Base-by-base conservation (phyloP, 345 rosid genomes). In the Brassica cretica region DNA sequence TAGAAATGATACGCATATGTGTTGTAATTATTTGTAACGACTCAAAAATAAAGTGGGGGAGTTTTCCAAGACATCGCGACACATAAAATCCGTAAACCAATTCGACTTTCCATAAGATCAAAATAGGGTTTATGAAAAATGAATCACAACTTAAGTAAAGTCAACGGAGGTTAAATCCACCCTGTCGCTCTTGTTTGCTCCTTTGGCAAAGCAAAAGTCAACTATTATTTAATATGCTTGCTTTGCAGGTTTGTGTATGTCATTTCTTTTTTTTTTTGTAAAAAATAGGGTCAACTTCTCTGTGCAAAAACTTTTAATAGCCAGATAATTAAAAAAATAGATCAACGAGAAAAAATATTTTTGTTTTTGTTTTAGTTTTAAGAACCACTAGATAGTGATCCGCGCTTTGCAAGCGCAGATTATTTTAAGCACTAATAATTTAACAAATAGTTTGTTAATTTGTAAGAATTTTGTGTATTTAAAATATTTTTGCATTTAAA, bases 151-250 rank as follows among this genome's bases (percentile, higher is more conserved):
- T 58, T 71, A 72, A 11, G n/a, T 46, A 66, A 74, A 19, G 82
- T 80, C 82, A 80, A 74, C 63, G 67, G 51, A 63, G 56, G 79
- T 74, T 63, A 70, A 79, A 63, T 56, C 79, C 76, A 63, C 21
- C 68, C 67, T 70, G 82, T 80, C 68, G 63, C 68, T 74, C 37
- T 79, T 39, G 75, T 63, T 69, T 69, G 75, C 72, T 69, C 32
- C 60, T 62, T 62, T 64, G 75, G 79, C 67, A 74, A 74, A 79
- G 62, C 66, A 68, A 64, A 80, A 74, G 79, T 80, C 82, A 80
- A 80, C 53, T 41, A 30, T 12, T 80, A 63, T 74, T 80, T 69
- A 74, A 74, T 61, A 21, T 56, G 9, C 2, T 73, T 67, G 24
- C 41, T 19, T 67, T 72, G 66, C 63, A 21, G 14, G 70, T 16